Conservation (phyloP, 495 filamentous ascomycete species). For the Aspergillus panamensis region DNA sequence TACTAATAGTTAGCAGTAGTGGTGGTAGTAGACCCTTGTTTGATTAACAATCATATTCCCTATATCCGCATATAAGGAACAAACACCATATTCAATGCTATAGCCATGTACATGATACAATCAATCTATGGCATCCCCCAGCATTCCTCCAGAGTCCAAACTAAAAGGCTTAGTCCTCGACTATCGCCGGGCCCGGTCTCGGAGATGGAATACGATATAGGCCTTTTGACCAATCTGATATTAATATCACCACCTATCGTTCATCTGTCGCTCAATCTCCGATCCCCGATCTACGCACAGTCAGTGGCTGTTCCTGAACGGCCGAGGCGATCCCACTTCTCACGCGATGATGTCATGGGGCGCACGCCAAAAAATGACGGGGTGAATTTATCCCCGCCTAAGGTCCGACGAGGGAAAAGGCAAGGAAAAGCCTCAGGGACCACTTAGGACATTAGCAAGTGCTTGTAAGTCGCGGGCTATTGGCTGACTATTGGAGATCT, state of each 20-base stretch:
- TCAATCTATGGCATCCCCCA: background rate
- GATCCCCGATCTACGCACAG: background rate
- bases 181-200: background rate
- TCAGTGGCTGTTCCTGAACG: too few relatives aligned
- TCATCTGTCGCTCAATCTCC: background rate
- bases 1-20: too few relatives aligned
- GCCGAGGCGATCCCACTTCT: background rate
- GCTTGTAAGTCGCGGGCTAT: too few relatives aligned
- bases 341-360: background rate
- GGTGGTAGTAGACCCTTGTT: too few relatives aligned
- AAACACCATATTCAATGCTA: too few relatives aligned
- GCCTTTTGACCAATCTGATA: too few relatives aligned
- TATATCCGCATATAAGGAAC: background rate
- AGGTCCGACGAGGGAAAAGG: too few relatives aligned
- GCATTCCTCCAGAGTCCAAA: background rate
- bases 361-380: background rate
- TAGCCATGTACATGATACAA: background rate
- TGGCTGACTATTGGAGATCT: too few relatives aligned
- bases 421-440: too few relatives aligned
- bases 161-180: slow-evolving; percentile 1
- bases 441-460: too few relatives aligned
- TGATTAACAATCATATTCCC: background rate
- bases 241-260: too few relatives aligned
- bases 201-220: background rate
- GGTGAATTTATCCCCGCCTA: background rate